These are phyloP conservation scores for Termitomyces titanicus DNA, from an alignment of 768 basidiomycete species.

Conservation along the genomic window DNA sequence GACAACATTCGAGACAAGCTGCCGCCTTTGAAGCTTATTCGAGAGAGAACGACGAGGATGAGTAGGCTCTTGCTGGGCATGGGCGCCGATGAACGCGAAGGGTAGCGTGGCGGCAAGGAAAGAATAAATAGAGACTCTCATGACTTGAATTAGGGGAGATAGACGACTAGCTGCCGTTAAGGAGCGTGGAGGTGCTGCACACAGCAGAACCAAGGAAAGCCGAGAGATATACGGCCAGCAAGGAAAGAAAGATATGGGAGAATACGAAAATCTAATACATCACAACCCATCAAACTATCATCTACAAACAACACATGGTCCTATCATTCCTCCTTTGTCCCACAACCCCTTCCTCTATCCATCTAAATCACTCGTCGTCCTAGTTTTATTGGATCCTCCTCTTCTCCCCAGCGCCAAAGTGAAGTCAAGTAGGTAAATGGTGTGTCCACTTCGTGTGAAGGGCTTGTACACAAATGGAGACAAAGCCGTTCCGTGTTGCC, in stretches of 20 bases:
- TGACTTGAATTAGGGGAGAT: slow-evolving; percentile 15
- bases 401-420: background rate
- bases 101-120: slow-evolving; percentile 28
- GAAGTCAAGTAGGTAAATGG: too few relatives aligned
- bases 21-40: slow-evolving; percentile 16
- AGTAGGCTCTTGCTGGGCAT: slow-evolving; percentile 31
- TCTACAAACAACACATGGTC: background rate
- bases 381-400: too few relatives aligned
- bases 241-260: slow-evolving; percentile 1
- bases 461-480: background rate
- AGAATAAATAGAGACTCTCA: slow-evolving; percentile 28
- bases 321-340: background rate
- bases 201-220: slow-evolving; percentile 2
- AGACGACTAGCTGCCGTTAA: slow-evolving; percentile 13
- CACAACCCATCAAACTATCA: slow-evolving; percentile 6
- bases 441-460: background rate
- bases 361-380: background rate
- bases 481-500: too few relatives aligned
- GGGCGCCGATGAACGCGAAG: slow-evolving; percentile 25
- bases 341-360: background rate
- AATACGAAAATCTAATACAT: slow-evolving; percentile 3
- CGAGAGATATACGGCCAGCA: background rate
- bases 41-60: slow-evolving; percentile 33
- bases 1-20: background rate
- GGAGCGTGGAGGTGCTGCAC: slow-evolving; percentile 12